phyloP scores from a whole-genome alignment of 2,329 filamentous ascomycete genomes.

The Biscogniauxia marginata region DNA sequence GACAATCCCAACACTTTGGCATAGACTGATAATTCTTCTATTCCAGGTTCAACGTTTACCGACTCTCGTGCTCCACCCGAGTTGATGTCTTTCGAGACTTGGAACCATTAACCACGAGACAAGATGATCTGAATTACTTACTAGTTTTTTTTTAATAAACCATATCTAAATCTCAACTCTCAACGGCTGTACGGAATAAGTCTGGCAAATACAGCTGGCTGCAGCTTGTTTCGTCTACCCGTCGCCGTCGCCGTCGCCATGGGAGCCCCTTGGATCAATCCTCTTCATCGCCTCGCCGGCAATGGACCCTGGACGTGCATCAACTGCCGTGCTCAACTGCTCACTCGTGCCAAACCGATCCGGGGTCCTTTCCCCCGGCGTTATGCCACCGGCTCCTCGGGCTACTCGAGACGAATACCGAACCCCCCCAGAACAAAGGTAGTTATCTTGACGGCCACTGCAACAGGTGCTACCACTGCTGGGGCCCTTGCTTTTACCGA shows the following conservation, averaged over 20 bases:
- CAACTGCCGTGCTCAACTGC: conserved; percentile 42
- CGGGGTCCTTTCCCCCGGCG: conserved; percentile 21
- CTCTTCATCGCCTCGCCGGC: conserved; percentile 36
- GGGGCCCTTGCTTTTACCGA: conserved; percentile 56
- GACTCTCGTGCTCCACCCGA: neutral
- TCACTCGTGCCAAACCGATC: conserved; percentile 32
- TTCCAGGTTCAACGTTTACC: conserved; percentile 15
- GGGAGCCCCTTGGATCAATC: conserved; percentile 41
- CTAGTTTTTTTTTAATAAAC: too few species aligned
- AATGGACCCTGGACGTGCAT: conserved; percentile 47
- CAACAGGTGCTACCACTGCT: conserved; percentile 49
- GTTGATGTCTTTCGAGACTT: neutral
- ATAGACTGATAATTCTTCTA: conserved; percentile 11
- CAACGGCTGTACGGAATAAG: too few species aligned
- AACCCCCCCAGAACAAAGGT: conserved; percentile 21
- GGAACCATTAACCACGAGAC: neutral
- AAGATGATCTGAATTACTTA: neutral
- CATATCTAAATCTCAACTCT: too few species aligned
- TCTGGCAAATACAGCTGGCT: too few species aligned
- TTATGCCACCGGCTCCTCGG: conserved; percentile 23
- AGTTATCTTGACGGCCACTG: conserved; percentile 48
- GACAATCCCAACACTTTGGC: conserved; percentile 23
- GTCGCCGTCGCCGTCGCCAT: conserved; percentile 31
- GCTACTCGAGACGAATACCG: conserved; percentile 22
- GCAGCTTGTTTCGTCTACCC: too few species aligned